A percentile compares a stretch with the other conserved stretches of the same genome.
Evolutionary conservation across 2,329 filamentous ascomycete species (phyloP).

Genomic region (Tolypocladium cylindrosporum): DNA sequence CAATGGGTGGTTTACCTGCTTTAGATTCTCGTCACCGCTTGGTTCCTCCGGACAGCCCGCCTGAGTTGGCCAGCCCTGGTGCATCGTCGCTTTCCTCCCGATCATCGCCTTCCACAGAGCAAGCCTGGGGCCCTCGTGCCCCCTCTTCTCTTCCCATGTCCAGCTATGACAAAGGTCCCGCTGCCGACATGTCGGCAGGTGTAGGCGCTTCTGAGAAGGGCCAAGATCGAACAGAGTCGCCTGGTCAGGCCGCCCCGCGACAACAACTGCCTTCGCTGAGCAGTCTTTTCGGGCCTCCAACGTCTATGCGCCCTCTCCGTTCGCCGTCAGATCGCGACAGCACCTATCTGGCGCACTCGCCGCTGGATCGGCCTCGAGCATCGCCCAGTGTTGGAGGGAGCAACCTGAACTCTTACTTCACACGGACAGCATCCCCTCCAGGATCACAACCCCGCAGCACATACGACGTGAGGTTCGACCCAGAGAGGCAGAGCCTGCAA

Average conservation of each 20-base stretch:
- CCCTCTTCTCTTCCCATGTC: slow-evolving; percentile 45
- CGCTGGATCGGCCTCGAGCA: slow-evolving; percentile 35
- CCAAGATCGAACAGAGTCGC: slow-evolving; percentile 23
- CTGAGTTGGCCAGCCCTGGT: slow-evolving; percentile 42
- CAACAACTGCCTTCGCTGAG: slow-evolving; percentile 47
- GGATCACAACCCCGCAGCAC: slow-evolving; percentile 33
- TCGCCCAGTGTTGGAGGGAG: slow-evolving; percentile 26
- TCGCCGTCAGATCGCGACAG: slow-evolving; percentile 38
- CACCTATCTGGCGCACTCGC: slow-evolving; percentile 31
- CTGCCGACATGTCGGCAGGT: slow-evolving; percentile 30
- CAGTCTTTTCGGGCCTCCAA: slow-evolving; percentile 43
- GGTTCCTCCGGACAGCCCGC: slow-evolving; percentile 42
- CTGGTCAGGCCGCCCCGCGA: slow-evolving; percentile 18
- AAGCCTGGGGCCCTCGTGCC: slow-evolving; percentile 30
- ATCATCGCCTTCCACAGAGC: slow-evolving; percentile 31
- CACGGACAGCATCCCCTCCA: slow-evolving; percentile 24
- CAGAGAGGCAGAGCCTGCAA: slow-evolving; percentile 25
- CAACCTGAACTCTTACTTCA: slow-evolving; percentile 38
- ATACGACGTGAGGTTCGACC: slow-evolving; percentile 34
- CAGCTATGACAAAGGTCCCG: slow-evolving; percentile 41
- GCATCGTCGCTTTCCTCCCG: slow-evolving; percentile 36
- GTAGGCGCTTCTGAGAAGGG: slow-evolving; percentile 25
- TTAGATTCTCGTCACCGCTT: slow-evolving; percentile 40
- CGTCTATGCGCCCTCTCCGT: slow-evolving; percentile 30
- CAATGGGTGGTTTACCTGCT: slow-evolving; percentile 47